These are phyloP conservation scores for Fusarium gaditjirri DNA, from an alignment of 2,329 filamentous ascomycete genomes.

Conservation along the genomic window DNA sequence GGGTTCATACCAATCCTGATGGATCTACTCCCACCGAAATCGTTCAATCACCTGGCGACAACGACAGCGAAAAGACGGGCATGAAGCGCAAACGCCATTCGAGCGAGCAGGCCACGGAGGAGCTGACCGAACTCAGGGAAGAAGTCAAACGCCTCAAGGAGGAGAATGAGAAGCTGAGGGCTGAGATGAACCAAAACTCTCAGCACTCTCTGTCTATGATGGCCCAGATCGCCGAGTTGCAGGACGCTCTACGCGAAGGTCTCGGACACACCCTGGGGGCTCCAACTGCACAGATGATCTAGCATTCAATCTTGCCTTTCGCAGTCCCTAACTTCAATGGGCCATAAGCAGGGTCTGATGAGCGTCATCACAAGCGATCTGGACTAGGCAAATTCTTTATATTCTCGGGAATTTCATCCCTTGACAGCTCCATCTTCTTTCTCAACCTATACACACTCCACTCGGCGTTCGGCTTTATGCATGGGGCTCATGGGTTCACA, in stretches of 20 bases:
- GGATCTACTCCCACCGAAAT: slow-evolving; percentile 50
- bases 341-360: neutral
- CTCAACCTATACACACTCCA: slow-evolving; percentile 14
- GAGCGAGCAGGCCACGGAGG: slow-evolving; percentile 51
- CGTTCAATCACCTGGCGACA: slow-evolving; percentile 57
- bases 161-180: slow-evolving; percentile 70
- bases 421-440: neutral
- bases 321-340: neutral
- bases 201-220: slow-evolving; percentile 60
- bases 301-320: slow-evolving; percentile 14
- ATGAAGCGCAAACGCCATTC: slow-evolving; percentile 60
- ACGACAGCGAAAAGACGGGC: slow-evolving; percentile 58
- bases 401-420: neutral
- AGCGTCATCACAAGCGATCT: neutral
- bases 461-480: slow-evolving; percentile 38
- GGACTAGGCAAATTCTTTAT: slow-evolving; percentile 6
- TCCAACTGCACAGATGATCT: slow-evolving; percentile 56
- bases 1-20: slow-evolving; percentile 76
- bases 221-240: slow-evolving; percentile 59
- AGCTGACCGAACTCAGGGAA: slow-evolving; percentile 67
- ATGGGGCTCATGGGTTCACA: slow-evolving; percentile 9
- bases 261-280: slow-evolving; percentile 50
- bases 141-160: slow-evolving; percentile 74
- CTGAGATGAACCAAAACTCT: slow-evolving; percentile 61
- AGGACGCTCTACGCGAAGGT: slow-evolving; percentile 54